Base-by-base conservation (phyloP, 768 basidiomycete genomes). In the Zangia roseola region DNA sequence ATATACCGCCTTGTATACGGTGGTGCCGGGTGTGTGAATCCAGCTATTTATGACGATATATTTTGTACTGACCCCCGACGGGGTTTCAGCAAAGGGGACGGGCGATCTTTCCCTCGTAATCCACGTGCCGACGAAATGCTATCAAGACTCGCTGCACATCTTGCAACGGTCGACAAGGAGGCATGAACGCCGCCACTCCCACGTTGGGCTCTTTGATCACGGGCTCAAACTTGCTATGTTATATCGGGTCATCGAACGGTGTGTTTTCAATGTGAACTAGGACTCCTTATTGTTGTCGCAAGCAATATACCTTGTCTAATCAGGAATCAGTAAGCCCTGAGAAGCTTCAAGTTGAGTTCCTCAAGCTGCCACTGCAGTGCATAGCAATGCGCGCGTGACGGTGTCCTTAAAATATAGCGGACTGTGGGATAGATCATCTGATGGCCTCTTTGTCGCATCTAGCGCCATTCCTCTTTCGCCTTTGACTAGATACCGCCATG, bases 121-220 rank as follows among this genome's bases (percentile, higher is more conserved):
- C 80, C 84, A 1, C 75, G 74, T 39, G 75, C 87, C 19, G 83
- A 89, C 38, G 79, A 78, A 40, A 73, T 84, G 71, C 71, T 92
- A 25, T 75, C 75, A n/a, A 75, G 77, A 42, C 73, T 92, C 20
- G 89, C 86, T 12, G 67, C 60, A 25, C 82, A 80, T 47, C 72
- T 91, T 26, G 78, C 80, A 14, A 76, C 79, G 48, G 70, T 69
- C 20, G 86, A 88, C 60, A 73, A 74, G 59, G 68, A 79, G 34
- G 64, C 64, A 43, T 79, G 54, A 65, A 49, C 13, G 4, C n/a
- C 2, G 19, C 24, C 16, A 23, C 37, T 14, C 25, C 25, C 9
- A 16, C 34, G n/a, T 26, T 5, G n/a, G 13, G 8, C 24, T 31
- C 4, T 43, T 24, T 31, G 31, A 31, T 14, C 21, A 43, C n/a